Evolutionary conservation across 2,329 filamentous ascomycete species (phyloP), one percentile per base, ranked within the genome.

Genomic region (Colletotrichum cuscutae): DNA sequence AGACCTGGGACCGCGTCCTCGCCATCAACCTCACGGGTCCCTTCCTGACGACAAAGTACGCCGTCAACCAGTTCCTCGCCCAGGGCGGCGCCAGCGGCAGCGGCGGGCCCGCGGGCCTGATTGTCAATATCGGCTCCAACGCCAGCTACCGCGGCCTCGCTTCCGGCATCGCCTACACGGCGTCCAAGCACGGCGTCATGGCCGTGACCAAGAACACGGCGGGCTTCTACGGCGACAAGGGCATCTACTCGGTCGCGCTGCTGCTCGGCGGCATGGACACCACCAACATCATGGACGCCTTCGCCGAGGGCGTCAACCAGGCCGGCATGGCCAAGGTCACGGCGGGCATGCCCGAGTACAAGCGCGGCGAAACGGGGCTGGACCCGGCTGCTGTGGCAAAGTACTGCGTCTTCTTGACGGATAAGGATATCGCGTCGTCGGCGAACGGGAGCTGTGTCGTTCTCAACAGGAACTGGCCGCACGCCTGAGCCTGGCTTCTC

Each of bases 171-270:
- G 86, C 87, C 22, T 89, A 89, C 76, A 89, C 87, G 0, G 83
- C 84, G 1, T 85, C 82, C 79, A 89, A 90, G 79, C 87, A 89
- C 75, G 88, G 85, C 11, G 77, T 90, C 15, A 76, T 88, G 3
- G 88, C 86, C 1, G 79, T 90, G 69, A 89, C 87, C 15, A 88
- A 87, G 79, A 91, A 88, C 79, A 91, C 88, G 15, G 89, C 89
- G 2, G 83, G 85, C 0, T 88, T 84, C 76, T 91, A 91, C 76
- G 85, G 85, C 1, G 80, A 81, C 35, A 86, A 87, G 79, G 88
- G 88, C 28, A 88, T 91, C 42, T 74, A 62, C 65, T 65, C 73
- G 37, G 58, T 74, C 24, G 73, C 73, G n/a, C 62, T 74, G 59
- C 65, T 69, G 49, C 52, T 74, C 8, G 73, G 73, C 49, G 61